Conservation (phyloP, 805 yeast species). For the Pichia scutulata region DNA sequence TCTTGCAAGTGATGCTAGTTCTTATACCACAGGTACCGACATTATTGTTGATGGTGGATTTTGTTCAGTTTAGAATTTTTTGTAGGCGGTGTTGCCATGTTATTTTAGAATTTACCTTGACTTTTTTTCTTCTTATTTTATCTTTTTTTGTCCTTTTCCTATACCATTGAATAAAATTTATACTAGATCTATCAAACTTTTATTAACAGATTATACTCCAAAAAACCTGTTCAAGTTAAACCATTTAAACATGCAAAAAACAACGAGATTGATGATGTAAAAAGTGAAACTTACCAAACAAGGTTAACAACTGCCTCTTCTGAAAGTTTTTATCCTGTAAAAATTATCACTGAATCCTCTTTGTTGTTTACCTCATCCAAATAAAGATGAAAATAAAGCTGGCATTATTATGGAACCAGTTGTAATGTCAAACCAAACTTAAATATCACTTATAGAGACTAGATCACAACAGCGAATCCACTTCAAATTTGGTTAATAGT, state of each 20-base stretch:
- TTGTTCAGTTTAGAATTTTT: slow-evolving; percentile 27
- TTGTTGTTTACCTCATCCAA: not conserved
- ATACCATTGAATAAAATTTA: not conserved
- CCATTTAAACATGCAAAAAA: not conserved
- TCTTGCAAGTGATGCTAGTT: slow-evolving; percentile 73
- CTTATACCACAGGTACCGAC: slow-evolving; percentile 75
- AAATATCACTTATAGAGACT: not conserved
- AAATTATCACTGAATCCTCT: not conserved
- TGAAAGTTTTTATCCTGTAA: not conserved
- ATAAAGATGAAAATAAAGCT: no score
- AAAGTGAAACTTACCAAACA: not conserved
- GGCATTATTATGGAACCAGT: not conserved
- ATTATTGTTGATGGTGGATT: slow-evolving; percentile 77
- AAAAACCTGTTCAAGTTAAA: not conserved
- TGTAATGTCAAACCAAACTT: not conserved
- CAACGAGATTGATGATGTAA: not conserved
- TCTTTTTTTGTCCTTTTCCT: not conserved
- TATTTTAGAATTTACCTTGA: not conserved
- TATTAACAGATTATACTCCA: not conserved
- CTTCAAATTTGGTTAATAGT: not conserved
- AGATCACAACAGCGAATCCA: not conserved
- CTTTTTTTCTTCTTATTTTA: not conserved
- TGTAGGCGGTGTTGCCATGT: not conserved
- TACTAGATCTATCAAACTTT: not conserved
- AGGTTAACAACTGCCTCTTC: slow-evolving; percentile 1